These are phyloP conservation scores for Vicia villosa DNA, from an alignment of 306 rosid species.

Conservation along the genomic window DNA sequence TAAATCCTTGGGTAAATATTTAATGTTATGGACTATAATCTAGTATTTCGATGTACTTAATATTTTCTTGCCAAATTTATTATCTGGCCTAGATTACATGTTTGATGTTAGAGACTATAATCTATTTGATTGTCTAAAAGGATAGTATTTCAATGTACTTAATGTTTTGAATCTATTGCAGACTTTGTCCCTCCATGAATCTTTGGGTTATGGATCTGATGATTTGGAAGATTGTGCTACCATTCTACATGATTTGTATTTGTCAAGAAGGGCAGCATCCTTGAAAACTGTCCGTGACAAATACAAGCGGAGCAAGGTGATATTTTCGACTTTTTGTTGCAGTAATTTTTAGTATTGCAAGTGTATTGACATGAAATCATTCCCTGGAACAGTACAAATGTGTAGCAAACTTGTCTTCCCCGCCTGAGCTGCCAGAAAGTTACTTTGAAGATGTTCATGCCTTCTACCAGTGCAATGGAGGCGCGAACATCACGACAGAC, in stretches of 20 bases:
- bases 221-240: conserved; percentile 63
- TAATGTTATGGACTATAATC: no score
- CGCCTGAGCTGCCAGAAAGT: no score
- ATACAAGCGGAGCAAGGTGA: conserved; percentile 79
- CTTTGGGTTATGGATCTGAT: conserved; percentile 49
- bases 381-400: no score
- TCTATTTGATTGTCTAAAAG: conserved; percentile 35
- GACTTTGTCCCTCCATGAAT: conserved; percentile 48
- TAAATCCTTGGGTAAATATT: no score
- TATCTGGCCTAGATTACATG: conserved; percentile 45
- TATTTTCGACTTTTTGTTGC: not conserved
- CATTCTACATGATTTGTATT: conserved; percentile 62
- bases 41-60: no score
- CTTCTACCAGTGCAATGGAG: no score
- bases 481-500: no score
- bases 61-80: no score
- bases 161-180: conserved; percentile 38
- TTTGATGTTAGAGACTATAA: no score
- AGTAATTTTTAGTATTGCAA: not conserved
- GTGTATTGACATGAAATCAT: no score
- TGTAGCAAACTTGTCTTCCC: no score
- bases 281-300: conserved; percentile 64
- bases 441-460: no score
- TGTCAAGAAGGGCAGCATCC: conserved; percentile 67
- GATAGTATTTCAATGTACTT: not conserved